Base-by-base conservation (phyloP, 192 early-diverging fungal species). In the Coemansia umbellata region DNA sequence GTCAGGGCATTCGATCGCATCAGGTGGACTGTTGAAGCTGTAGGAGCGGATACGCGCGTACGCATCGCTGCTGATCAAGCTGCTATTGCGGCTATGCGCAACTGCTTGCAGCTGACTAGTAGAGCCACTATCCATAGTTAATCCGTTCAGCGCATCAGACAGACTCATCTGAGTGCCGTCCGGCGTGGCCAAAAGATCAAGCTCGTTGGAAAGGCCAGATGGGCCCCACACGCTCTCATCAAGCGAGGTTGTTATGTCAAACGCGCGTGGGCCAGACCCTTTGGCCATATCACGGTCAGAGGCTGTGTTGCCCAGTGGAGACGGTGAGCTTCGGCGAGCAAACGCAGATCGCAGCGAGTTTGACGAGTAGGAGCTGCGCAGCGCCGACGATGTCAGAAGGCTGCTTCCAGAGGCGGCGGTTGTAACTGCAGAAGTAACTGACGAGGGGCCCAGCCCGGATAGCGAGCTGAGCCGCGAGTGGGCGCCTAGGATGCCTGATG, bases 291-390 rank as follows among this genome's bases (percentile, higher is more conserved):
- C n/a, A n/a, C n/a, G n/a, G n/a, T n/a, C n/a, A n/a, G n/a, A n/a
- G 6, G 44, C 23, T 14, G 23, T 30, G 31, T 13, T n/a, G 42
- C 37, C 45, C 5, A 53, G 41, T 3, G 57, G 64, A 52, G 53
- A 61, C 4, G 69, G 69, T 54, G 62, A 55, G 55, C 53, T 63
- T 39, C 71, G 63, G 10, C 48, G 59, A 2, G 55, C 63, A 66
- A 74, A 74, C 44, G 66, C 61, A 27, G 73, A 50, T 6, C 66
- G 66, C 42, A 76, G 61, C 44, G 66, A 69, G 62, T 51, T 69
- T 2, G 73, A 60, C 51, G 73, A 76, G 58, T 69, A 76, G 31
- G 73, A 76, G 73, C 58, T 74, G 51, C 71, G 71, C 59, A 74
- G 63, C 23, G 71, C 63, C 15, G 71, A 62, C 31, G 70, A 61